Evolutionary conservation across 2,329 filamentous ascomycete genomes (phyloP).

Genomic region (Neophaeococcomyces aloes): DNA sequence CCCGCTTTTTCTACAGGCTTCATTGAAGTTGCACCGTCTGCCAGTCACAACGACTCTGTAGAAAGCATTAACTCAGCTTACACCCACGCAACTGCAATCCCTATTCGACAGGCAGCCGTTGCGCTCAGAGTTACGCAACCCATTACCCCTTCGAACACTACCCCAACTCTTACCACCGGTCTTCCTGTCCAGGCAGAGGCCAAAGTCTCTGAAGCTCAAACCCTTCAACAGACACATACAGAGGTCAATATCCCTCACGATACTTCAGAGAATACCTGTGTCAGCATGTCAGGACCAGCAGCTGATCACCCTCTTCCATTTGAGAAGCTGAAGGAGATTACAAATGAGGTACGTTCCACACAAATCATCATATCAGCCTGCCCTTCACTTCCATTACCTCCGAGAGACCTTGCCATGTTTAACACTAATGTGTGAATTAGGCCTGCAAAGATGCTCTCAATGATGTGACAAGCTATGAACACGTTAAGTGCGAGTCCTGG

Average conservation of each 20-base stretch:
- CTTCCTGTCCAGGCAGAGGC: not conserved
- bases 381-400: too few relatives aligned
- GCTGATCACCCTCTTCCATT: conserved; percentile 58
- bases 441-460: conserved; percentile 73
- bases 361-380: too few relatives aligned
- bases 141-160: not conserved
- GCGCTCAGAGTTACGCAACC: not conserved
- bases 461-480: conserved; percentile 70
- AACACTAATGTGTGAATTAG: conserved; percentile 35
- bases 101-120: not conserved
- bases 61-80: not conserved
- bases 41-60: not conserved
- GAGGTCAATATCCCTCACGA: not conserved
- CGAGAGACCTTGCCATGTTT: not conserved
- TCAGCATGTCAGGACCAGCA: conserved; percentile 19
- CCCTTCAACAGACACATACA: not conserved
- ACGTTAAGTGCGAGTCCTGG: conserved; percentile 74
- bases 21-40: conserved; percentile 1
- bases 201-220: not conserved
- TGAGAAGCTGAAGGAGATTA: conserved; percentile 73
- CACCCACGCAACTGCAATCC: not conserved
- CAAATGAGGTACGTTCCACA: conserved; percentile 57
- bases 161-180: not conserved
- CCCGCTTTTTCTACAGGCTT: not conserved
- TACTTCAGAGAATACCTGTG: conserved; percentile 5